phyloP scores from a whole-genome alignment of 2,329 filamentous ascomycete genomes.

The Onygenales sp. region DNA sequence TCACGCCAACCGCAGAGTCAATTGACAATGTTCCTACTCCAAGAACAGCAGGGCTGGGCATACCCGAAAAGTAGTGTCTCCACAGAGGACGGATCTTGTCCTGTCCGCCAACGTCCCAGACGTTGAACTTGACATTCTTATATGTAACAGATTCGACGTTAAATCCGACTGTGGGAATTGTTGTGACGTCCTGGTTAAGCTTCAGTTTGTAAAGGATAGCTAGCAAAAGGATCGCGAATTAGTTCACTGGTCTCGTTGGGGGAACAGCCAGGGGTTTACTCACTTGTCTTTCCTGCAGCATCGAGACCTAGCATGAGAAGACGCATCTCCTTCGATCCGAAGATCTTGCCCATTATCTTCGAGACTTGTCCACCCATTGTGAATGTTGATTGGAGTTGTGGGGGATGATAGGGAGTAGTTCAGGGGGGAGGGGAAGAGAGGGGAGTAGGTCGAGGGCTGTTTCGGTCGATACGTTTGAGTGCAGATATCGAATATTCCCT shows the following conservation, averaged over 20 bases:
- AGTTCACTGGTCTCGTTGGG: neutral
- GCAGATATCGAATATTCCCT: neutral
- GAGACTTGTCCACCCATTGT: conserved; percentile 89
- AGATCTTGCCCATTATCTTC: conserved; percentile 97
- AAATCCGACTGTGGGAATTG: conserved; percentile 96
- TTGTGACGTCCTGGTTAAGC: conserved; percentile 95
- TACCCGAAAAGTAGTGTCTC: conserved; percentile 91
- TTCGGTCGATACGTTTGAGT: neutral
- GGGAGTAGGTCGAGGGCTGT: neutral
- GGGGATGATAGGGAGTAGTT: neutral
- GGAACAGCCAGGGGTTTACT: conserved; percentile 12
- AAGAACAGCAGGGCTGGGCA: conserved; percentile 17
- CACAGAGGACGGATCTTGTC: conserved; percentile 97
- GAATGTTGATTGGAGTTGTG: conserved; percentile 7
- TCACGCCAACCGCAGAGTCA: conserved; percentile 8
- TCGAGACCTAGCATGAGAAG: conserved; percentile 97
- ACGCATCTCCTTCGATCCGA: conserved; percentile 98
- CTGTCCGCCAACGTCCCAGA: conserved; percentile 97
- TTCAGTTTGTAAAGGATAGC: conserved; percentile 98
- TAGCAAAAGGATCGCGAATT: conserved; percentile 14
- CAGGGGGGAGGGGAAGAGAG: neutral
- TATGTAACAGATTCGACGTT: conserved; percentile 98
- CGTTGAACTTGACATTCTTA: conserved; percentile 99
- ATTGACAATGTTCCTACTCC: neutral
- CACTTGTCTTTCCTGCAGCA: conserved; percentile 92